Evolutionary conservation across 768 basidiomycete species (phyloP).

Genomic region (Ephemerocybe angulata): DNA sequence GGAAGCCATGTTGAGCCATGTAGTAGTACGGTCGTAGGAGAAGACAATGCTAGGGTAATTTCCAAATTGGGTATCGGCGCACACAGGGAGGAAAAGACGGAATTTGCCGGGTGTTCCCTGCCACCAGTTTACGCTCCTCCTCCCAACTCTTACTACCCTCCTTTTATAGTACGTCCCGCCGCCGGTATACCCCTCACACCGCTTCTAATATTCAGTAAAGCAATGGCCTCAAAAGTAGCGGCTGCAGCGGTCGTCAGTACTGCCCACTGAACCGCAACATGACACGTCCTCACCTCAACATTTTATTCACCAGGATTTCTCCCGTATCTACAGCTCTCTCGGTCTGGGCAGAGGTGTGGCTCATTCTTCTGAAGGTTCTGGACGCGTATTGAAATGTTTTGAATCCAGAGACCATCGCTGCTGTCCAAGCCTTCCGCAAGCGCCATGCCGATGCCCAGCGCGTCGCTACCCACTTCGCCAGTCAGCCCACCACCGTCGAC

Average conservation of each 20-base stretch:
- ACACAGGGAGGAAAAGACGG: constrained; percentile 34
- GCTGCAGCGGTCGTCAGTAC: constrained; percentile 59
- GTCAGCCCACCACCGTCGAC: constrained; percentile 82
- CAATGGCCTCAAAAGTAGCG: constrained; percentile 72
- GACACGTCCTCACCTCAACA: constrained; percentile 22
- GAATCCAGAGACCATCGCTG: constrained; percentile 75
- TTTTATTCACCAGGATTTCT: constrained; percentile 59
- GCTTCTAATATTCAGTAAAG: constrained; percentile 17
- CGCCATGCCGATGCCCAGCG: constrained; percentile 88
- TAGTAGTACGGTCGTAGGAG: background rate
- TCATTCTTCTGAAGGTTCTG: background rate
- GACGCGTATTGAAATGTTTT: background rate
- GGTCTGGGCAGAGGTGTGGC: constrained; percentile 80
- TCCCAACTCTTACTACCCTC: constrained; percentile 8
- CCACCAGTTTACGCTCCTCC: constrained; percentile 12
- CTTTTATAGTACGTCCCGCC: constrained; percentile 22
- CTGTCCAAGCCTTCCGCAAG: constrained; percentile 95
- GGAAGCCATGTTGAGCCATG: background rate
- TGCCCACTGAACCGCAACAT: constrained; percentile 1
- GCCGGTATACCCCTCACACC: background rate
- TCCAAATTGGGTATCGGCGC: constrained; percentile 30
- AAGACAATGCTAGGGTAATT: background rate
- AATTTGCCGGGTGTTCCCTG: constrained; percentile 30
- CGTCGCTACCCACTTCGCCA: constrained; percentile 55
- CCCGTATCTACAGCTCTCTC: constrained; percentile 77